phyloP scores from a whole-genome alignment of 2,329 filamentous ascomycete genomes.

The Madurella fahalii region DNA sequence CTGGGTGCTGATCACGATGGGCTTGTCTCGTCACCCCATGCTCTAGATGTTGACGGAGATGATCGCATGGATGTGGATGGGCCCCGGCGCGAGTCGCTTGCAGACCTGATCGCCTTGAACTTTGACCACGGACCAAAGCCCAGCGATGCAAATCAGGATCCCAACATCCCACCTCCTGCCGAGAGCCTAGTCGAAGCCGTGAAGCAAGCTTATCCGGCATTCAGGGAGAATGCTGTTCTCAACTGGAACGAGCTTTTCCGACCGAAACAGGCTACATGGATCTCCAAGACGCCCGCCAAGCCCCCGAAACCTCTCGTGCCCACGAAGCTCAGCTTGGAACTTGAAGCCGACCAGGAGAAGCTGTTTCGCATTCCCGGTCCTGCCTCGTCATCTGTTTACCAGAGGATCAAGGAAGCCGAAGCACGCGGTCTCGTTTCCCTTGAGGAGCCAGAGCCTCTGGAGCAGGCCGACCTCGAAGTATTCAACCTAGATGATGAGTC shows the following conservation, averaged over 20 bases:
- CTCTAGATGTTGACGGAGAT: constrained; percentile 24
- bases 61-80: constrained; percentile 29
- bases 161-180: constrained; percentile 62
- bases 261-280: constrained; percentile 71
- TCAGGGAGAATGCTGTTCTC: constrained; percentile 69
- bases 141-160: constrained; percentile 53
- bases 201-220: constrained; percentile 75
- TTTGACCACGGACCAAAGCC: constrained; percentile 43
- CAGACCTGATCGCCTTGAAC: constrained; percentile 38
- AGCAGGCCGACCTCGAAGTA: constrained; percentile 43
- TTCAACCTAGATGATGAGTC: constrained; percentile 42
- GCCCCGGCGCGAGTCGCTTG: constrained; percentile 36
- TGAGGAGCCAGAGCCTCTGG: constrained; percentile 37
- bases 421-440: constrained; percentile 44
- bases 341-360: constrained; percentile 82
- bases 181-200: constrained; percentile 73
- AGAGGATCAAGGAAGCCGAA: constrained; percentile 51
- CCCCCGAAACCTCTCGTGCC: constrained; percentile 78
- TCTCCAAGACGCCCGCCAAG: constrained; percentile 73
- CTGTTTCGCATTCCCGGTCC: constrained; percentile 71
- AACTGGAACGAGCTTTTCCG: constrained; percentile 81
- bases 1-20: constrained; percentile 37
- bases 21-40: constrained; percentile 31
- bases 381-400: constrained; percentile 48
- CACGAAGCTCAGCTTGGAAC: constrained; percentile 82